phyloP scores from a whole-genome alignment of 768 basidiomycete species.

The Ephemerocybe angulata region DNA sequence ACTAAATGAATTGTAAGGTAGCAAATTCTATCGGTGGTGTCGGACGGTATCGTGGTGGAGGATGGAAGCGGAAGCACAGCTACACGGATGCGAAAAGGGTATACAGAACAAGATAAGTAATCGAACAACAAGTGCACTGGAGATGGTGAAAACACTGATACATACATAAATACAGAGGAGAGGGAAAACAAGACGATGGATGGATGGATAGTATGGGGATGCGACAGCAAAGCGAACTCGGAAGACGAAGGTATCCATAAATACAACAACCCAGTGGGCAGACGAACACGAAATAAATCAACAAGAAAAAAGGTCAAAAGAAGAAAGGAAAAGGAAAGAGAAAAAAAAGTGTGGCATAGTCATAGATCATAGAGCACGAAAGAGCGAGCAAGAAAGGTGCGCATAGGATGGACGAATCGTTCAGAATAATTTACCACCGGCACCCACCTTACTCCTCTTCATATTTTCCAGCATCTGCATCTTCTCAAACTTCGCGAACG shows the following conservation, averaged over 20 bases:
- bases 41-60: no score
- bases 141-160: background rate
- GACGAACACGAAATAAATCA: background rate
- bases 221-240: background rate
- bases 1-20: no score
- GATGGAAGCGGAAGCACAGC: background rate
- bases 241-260: background rate
- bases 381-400: background rate
- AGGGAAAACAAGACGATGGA: no score
- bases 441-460: constrained; percentile 16
- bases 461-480: constrained; percentile 11
- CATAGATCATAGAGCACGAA: background rate
- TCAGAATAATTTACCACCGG: constrained; percentile 16
- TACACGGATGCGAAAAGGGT: background rate
- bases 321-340: background rate
- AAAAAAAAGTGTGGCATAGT: background rate
- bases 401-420: background rate
- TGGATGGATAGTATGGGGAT: background rate
- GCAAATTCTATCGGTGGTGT: no score
- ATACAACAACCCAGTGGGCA: background rate
- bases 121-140: background rate
- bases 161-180: background rate
- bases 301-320: background rate
- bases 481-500: background rate
- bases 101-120: background rate